These are phyloP conservation scores for Leccinum huronense DNA, from an alignment of 1,284 basidiomycete genomes.

Conservation along the genomic window DNA sequence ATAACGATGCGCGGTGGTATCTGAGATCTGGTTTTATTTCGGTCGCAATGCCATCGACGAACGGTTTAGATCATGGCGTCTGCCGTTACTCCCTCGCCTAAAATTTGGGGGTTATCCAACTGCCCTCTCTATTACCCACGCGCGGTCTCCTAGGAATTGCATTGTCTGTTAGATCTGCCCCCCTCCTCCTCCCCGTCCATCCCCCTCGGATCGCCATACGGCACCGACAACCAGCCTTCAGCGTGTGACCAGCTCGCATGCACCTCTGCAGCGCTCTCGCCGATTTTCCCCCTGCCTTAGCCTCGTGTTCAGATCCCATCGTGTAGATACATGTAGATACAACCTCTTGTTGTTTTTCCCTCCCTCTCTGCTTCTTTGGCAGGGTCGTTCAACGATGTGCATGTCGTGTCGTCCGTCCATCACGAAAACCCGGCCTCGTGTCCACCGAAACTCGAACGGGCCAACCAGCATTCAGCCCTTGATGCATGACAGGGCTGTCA, in stretches of 20 bases:
- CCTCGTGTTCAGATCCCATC: neutral
- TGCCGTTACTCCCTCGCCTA: slow-evolving; percentile 22
- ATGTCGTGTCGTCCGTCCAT: slow-evolving; percentile 3
- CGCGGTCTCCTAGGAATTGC: slow-evolving; percentile 33
- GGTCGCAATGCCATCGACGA: slow-evolving; percentile 15
- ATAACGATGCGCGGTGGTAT: slow-evolving; percentile 27
- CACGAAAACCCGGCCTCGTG: slow-evolving; percentile 11
- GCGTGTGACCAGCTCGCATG: neutral
- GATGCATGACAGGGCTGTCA: neutral
- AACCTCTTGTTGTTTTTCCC: slow-evolving; percentile 6
- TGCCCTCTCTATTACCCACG: slow-evolving; percentile 11
- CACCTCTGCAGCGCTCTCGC: neutral
- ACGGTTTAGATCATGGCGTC: neutral
- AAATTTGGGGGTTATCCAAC: slow-evolving; percentile 30
- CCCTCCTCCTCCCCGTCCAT: neutral
- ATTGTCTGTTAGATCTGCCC: neutral
- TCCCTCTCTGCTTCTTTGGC: slow-evolving; percentile 10
- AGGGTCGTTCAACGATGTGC: slow-evolving; percentile 4
- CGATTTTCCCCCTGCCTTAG: no score
- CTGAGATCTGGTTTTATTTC: slow-evolving; percentile 27
- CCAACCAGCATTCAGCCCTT: slow-evolving; percentile 3
- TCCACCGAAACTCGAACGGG: slow-evolving; percentile 5
- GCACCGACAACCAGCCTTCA: slow-evolving; percentile 2
- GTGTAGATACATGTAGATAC: neutral
- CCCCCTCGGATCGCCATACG: neutral